These are phyloP conservation scores for Durotheca rogersii DNA, from an alignment of 495 filamentous ascomycete species.

Conservation along the genomic window DNA sequence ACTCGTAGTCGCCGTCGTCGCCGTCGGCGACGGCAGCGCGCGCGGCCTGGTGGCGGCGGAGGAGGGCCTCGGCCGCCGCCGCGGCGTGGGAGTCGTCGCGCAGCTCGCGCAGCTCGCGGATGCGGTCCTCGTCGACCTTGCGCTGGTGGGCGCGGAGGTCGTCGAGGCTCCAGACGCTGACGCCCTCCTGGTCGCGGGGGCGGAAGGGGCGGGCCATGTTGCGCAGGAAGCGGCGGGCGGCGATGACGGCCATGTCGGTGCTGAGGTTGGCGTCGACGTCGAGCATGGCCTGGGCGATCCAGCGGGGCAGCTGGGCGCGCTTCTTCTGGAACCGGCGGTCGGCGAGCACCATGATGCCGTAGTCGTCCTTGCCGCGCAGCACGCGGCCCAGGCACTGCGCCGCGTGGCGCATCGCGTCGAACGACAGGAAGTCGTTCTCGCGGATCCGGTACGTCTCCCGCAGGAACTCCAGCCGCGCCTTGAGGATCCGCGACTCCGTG, in stretches of 20 bases:
- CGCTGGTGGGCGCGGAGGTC: constrained; percentile 77
- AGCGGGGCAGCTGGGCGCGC: constrained; percentile 86
- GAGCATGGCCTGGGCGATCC: constrained; percentile 87
- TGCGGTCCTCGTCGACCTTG: constrained; percentile 66
- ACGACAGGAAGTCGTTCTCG: constrained; percentile 97
- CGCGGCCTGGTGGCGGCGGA: too few species aligned
- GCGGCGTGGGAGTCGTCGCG: constrained; percentile 29
- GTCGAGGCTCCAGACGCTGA: constrained; percentile 83
- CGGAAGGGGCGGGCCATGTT: constrained; percentile 90
- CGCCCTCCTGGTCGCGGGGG: constrained; percentile 79
- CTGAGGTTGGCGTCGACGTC: constrained; percentile 84
- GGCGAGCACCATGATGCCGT: constrained; percentile 97
- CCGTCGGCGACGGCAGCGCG: constrained; percentile 21
- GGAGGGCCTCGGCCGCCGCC: too few species aligned
- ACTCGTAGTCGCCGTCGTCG: constrained; percentile 36
- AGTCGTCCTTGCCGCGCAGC: constrained; percentile 94
- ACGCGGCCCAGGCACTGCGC: constrained; percentile 97
- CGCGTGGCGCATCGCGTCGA: constrained; percentile 98
- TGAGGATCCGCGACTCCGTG: constrained; percentile 95
- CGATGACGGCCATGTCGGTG: constrained; percentile 91
- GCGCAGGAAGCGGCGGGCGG: constrained; percentile 83
- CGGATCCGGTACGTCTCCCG: constrained; percentile 95
- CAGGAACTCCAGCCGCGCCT: constrained; percentile 92
- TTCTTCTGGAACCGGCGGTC: constrained; percentile 91
- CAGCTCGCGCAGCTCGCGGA: constrained; percentile 46